Evolutionary conservation across 768 basidiomycete species (phyloP), one percentile per base, ranked within the genome.

Genomic region (Hypsizygus marmoreus): DNA sequence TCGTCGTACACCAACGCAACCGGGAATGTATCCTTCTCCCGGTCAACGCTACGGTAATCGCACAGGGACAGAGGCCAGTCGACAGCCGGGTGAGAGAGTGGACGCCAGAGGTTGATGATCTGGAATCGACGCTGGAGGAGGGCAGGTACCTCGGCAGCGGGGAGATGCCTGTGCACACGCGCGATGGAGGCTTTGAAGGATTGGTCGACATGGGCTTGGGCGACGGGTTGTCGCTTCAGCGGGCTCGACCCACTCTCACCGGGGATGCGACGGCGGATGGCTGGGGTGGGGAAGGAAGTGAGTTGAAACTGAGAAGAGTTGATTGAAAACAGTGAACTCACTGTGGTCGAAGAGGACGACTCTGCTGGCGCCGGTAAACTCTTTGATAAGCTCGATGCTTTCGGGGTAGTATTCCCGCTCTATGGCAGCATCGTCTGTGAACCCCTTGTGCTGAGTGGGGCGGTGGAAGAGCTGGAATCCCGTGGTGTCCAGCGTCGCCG

Each of bases 271-370:
- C 69, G 67, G n/a, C 72, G 69, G 30, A 73, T 49, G 29, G 69
- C 71, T 73, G 29, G 16, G 11, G 19, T 22, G 13, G 37, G 8
- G 40, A 40, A 12, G 13, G 30, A 20, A 38, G 10, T 31, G 14
- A 25, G n/a, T 2, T 13, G 11, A 2, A 19, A 2, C 9, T 12
- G 9, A 19, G 20, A 16, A 42, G 33, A 33, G 26, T 36, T 19
- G 30, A 39, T 13, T 14, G 9, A 11, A 37, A 16, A 14, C n/a
- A 16, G 30, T 14, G 8, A 2, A 54, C 81, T 43, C 46, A 81
- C 83, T 84, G 55, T 84, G 82, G 53, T 84, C 82, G 52, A 86
- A 86, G 11, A 84, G 36, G 6, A 65, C 75, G 8, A 82, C 79
- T 19, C 71, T 67, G 52, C 68, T 77, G 0, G 84, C 84, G 3